phyloP scores from a whole-genome alignment of 225 moss, liverwort and hornwort genomes.

The Pleurozium schreberi region DNA sequence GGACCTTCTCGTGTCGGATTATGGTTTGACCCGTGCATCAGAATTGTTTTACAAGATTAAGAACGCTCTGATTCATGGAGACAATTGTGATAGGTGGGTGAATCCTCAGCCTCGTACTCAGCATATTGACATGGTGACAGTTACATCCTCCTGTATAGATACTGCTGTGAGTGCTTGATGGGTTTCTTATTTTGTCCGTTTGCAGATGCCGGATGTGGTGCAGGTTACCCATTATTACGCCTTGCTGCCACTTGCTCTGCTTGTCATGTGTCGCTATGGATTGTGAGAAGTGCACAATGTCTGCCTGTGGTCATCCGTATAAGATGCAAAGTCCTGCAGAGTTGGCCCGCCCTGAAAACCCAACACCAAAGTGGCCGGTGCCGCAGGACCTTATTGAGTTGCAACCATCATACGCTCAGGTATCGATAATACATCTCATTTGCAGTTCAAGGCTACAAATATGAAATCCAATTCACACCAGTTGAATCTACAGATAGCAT shows the following conservation, averaged over 20 bases:
- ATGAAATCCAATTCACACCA: not conserved
- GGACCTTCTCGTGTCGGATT: conserved; percentile 58
- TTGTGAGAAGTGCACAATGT: conserved; percentile 76
- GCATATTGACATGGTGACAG: not conserved
- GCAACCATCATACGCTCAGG: conserved; percentile 99
- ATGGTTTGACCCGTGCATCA: conserved; percentile 45
- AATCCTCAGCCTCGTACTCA: not conserved
- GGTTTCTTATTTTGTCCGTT: not conserved
- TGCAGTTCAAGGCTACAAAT: not conserved
- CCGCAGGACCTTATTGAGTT: conserved; percentile 98
- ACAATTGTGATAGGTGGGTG: conserved; percentile 66
- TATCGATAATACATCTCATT: conserved; percentile 1
- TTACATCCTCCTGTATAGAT: not conserved
- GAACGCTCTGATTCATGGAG: conserved; percentile 60
- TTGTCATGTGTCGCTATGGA: conserved; percentile 78
- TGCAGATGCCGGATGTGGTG: conserved; percentile 84
- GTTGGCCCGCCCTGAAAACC: conserved; percentile 84
- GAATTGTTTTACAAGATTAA: conserved; percentile 44
- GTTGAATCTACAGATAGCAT: not conserved
- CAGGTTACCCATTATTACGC: conserved; percentile 85
- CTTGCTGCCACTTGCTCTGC: conserved; percentile 88
- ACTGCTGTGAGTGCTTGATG: conserved; percentile 3
- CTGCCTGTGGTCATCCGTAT: conserved; percentile 58
- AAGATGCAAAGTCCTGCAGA: conserved; percentile 90
- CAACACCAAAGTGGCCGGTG: conserved; percentile 96